phyloP scores from a whole-genome alignment of 1,284 basidiomycete species.

The Chalciporus piperatoides region DNA sequence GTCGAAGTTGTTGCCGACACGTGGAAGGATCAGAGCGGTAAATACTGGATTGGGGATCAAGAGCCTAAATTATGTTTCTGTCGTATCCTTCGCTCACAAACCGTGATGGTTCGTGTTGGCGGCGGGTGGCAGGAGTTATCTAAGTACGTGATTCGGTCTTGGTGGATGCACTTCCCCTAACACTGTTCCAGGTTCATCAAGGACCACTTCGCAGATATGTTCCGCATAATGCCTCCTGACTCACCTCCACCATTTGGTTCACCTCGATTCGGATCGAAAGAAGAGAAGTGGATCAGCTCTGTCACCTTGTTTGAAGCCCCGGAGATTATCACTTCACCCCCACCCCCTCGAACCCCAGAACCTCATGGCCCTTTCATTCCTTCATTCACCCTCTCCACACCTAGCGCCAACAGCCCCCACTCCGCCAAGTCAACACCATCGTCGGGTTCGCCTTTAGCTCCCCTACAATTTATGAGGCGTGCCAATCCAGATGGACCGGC shows the following conservation, averaged over 20 bases:
- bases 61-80: slow-evolving; percentile 89
- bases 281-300: slow-evolving; percentile 83
- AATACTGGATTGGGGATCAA: slow-evolving; percentile 92
- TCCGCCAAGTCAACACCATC: slow-evolving; percentile 45
- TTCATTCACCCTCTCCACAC: slow-evolving; percentile 48
- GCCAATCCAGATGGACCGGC: slow-evolving; percentile 41
- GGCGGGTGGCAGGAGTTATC: slow-evolving; percentile 93
- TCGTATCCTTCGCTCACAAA: slow-evolving; percentile 86
- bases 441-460: slow-evolving; percentile 48
- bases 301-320: slow-evolving; percentile 58
- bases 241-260: slow-evolving; percentile 46
- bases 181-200: slow-evolving; percentile 66
- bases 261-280: slow-evolving; percentile 40
- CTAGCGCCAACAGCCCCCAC: slow-evolving; percentile 43
- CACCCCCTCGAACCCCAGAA: slow-evolving; percentile 66
- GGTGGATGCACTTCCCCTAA: slow-evolving; percentile 8
- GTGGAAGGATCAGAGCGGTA: slow-evolving; percentile 89
- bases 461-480: slow-evolving; percentile 55
- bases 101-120: slow-evolving; percentile 93
- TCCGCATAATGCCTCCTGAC: slow-evolving; percentile 58
- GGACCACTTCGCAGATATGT: slow-evolving; percentile 79
- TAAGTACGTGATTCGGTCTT: slow-evolving; percentile 51
- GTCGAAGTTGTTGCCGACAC: slow-evolving; percentile 78
- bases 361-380: slow-evolving; percentile 46
- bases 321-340: slow-evolving; percentile 43